Conservation (phyloP, 169 alveolate species). For the Eimeria sp. region DNA sequence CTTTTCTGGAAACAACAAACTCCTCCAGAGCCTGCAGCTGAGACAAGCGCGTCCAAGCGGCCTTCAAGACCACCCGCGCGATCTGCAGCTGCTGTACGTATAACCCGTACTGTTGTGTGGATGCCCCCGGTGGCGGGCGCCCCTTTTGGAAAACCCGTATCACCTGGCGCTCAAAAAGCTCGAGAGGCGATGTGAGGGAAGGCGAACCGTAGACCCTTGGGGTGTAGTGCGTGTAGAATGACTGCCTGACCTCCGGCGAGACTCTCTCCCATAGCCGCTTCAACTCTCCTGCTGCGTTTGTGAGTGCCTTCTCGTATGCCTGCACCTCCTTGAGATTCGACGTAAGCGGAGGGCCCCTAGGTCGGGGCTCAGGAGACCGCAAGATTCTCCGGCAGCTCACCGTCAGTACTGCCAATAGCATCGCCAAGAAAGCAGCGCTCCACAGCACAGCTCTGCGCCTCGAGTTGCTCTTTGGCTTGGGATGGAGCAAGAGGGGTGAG, state of each 20-base stretch:
- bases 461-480: not conserved
- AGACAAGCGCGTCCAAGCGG: not conserved
- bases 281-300: not conserved
- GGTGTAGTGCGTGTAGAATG: not conserved
- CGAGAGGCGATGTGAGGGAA: not conserved
- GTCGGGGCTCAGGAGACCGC: not conserved
- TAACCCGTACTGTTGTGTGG: not conserved
- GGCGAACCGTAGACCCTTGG: conserved; percentile 28
- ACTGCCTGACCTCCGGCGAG: conserved; percentile 8
- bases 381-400: not conserved
- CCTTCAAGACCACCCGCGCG: conserved; percentile 5
- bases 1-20: not conserved
- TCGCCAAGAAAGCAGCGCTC: not conserved
- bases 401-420: not conserved
- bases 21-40: not conserved
- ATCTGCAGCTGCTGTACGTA: conserved; percentile 14
- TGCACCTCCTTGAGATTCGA: conserved; percentile 6
- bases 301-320: not conserved
- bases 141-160: not conserved
- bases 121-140: conserved; percentile 1
- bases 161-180: conserved; percentile 18
- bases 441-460: not conserved
- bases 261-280: conserved; percentile 17
- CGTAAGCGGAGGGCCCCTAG: not conserved
- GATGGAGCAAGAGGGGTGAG: not conserved